These are phyloP conservation scores for Suillus sp. DNA, from an alignment of 768 basidiomycete species.

Conservation along the genomic window DNA sequence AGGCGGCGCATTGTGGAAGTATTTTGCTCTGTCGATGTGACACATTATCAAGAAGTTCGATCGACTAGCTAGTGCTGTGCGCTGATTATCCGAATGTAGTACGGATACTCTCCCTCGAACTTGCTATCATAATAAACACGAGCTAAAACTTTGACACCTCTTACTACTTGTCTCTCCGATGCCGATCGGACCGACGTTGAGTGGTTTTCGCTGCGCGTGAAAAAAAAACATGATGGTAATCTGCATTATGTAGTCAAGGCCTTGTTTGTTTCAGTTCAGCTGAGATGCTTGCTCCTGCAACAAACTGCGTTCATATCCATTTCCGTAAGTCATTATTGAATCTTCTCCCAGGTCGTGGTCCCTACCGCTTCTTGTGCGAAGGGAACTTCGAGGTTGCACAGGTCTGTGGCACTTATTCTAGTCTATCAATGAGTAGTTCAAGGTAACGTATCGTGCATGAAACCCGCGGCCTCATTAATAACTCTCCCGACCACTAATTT, in stretches of 20 bases:
- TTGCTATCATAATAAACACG: background rate
- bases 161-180: slow-evolving; percentile 18
- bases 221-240: background rate
- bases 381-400: background rate
- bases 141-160: background rate
- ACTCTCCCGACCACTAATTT: background rate
- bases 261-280: background rate
- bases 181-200: slow-evolving; percentile 27
- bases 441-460: background rate
- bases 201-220: slow-evolving; percentile 29
- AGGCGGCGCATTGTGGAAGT: background rate
- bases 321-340: background rate
- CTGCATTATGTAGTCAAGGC: background rate
- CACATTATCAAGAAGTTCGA: too few species aligned
- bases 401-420: background rate
- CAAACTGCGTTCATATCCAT: background rate
- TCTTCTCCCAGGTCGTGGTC: background rate
- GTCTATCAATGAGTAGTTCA: background rate
- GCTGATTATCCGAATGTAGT: background rate
- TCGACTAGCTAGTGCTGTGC: background rate
- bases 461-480: background rate
- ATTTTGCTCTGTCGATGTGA: too few species aligned
- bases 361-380: background rate
- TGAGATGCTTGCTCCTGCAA: background rate
- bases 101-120: background rate